Evolutionary conservation across 352 stramenopile genomes (phyloP), one percentile per base, ranked within the genome.

Genomic region (Pythium biforme): DNA sequence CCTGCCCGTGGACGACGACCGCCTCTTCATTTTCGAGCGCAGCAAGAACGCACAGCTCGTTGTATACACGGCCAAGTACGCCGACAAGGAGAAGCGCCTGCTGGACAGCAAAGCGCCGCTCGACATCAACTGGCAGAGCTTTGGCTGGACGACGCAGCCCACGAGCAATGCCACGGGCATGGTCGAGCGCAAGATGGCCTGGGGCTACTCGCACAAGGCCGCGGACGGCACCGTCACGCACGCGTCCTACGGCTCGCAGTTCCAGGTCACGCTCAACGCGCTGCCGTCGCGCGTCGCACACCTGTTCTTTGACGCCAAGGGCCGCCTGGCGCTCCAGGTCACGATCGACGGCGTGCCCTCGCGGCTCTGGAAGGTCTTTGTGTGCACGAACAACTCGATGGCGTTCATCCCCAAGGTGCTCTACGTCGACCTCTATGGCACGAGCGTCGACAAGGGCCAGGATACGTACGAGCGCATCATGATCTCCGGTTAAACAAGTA

Each of bases 91-190:
- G 29, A 59, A 72, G 40, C 75, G 75, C 9, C 62, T 77, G 43
- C 59, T 90, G 43, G 73, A 92, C 66, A 56, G 72, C 22, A 87
- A 88, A 61, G 82, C 68, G 66, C 83, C 83, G 40, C 69, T 92
- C 46, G 81, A 92, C 64, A 89, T 92, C 71, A 89, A 88, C 55
- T 92, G 83, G 83, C 79, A 89, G 69, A 90, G 81, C 64, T 92
- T 88, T 58, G 83, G 83, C 37, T 92, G 83, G 83, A 92, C 83
- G 6, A 56, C 57, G 20, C 69, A 86, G 58, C 83, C 81, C 14
- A 88, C 75, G 41, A 88, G 60, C 54, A 92, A 92, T 48, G 49
- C 62, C 17, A 90, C 79, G 10, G 83, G 83, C 41, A 79, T 88
- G 65, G 50, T 90, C 45, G 83, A 92, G 58, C 79, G 83, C 49